phyloP scores from a whole-genome alignment of 1,139 yeast genomes.

The Meyerozyma elateridarum region DNA sequence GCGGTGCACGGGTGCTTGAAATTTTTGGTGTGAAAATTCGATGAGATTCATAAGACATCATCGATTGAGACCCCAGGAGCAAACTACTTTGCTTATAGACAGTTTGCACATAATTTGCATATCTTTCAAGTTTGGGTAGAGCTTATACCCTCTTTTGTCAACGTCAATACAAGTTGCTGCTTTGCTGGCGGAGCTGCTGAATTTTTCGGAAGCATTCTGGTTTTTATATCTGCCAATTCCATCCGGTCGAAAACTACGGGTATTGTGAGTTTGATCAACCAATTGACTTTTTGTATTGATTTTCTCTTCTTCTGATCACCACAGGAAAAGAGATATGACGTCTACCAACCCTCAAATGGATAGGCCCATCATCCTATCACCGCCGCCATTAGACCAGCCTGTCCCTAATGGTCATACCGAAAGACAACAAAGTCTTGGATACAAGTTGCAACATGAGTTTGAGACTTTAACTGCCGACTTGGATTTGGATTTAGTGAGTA shows the following conservation, averaged over 20 bases:
- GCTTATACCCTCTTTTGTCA: no score
- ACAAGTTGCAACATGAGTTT: slow-evolving; percentile 43
- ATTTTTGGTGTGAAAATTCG: not conserved
- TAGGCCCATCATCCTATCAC: slow-evolving; percentile 15
- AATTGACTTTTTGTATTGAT: slow-evolving; percentile 3
- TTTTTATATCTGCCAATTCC: no score
- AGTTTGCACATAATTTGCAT: no score
- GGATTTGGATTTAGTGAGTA: slow-evolving; percentile 39
- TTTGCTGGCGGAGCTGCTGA: slow-evolving; percentile 6
- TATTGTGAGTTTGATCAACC: slow-evolving; percentile 1
- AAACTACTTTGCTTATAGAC: no score
- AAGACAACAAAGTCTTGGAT: slow-evolving; percentile 25
- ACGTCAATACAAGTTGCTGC: slow-evolving; percentile 2
- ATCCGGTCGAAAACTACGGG: no score
- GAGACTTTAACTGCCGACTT: slow-evolving; percentile 44
- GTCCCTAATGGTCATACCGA: slow-evolving; percentile 6
- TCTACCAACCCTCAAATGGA: slow-evolving; percentile 8
- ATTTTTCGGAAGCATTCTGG: no score
- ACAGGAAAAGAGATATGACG: slow-evolving; percentile 6
- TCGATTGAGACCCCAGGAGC: no score
- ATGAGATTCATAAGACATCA: slow-evolving; percentile 1
- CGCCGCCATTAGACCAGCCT: slow-evolving; percentile 13
- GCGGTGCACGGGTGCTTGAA: slow-evolving; percentile 2
- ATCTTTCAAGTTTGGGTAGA: no score
- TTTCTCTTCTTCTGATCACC: not conserved